Evolutionary conservation across 164 flowering plant species (phyloP).

Genomic region (Magnolia changhungtana): DNA sequence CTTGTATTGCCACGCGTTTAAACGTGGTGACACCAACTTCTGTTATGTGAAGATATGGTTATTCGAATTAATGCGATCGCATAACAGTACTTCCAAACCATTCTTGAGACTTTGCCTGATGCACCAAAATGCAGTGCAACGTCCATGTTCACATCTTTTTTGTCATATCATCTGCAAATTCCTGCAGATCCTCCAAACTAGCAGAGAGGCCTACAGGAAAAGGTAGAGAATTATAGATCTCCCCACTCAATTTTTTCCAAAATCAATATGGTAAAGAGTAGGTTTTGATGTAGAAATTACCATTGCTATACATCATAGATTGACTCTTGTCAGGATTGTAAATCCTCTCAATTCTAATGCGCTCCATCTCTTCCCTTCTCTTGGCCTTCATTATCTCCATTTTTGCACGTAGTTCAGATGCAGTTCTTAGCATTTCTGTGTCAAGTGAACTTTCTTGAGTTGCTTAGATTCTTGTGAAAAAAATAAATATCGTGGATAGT

Average conservation of each 20-base stretch:
- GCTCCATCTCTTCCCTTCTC: slow-evolving; percentile 11
- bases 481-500: no score
- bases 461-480: no score
- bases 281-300: slow-evolving; percentile 5
- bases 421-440: slow-evolving; percentile 18
- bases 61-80: no score
- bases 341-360: slow-evolving; percentile 10
- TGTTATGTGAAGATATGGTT: no score
- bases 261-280: background rate
- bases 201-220: slow-evolving; percentile 1
- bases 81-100: no score
- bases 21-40: no score
- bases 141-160: background rate
- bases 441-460: background rate
- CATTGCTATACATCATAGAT: slow-evolving; percentile 11
- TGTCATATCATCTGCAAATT: background rate
- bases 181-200: slow-evolving; percentile 1
- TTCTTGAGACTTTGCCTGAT: background rate
- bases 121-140: background rate
- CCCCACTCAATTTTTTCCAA: background rate
- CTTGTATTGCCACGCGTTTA: no score
- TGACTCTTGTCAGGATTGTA: background rate
- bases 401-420: slow-evolving; percentile 11
- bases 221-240: background rate
- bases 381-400: slow-evolving; percentile 13